Conservation (phyloP, 768 basidiomycete species). For the Calocera viscosa region DNA sequence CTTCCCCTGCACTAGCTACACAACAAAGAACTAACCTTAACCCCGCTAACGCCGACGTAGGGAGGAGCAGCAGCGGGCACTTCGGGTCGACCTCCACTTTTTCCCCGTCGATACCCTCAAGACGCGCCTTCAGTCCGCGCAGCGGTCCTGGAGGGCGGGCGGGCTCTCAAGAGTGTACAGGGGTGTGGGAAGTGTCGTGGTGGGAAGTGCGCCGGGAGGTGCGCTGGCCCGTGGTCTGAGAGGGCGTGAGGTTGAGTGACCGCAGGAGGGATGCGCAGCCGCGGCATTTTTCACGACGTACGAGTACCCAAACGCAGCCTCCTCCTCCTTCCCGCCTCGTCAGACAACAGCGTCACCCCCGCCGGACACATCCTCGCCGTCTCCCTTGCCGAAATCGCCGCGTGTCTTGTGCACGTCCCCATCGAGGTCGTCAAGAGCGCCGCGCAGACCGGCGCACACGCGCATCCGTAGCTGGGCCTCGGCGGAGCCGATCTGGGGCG, state of each 20-base stretch:
- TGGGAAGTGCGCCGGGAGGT: slow-evolving; percentile 99
- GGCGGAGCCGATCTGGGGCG: no score
- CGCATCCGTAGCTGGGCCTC: slow-evolving; percentile 19
- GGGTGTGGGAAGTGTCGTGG: slow-evolving; percentile 84
- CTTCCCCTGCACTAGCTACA: neutral
- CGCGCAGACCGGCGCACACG: slow-evolving; percentile 73
- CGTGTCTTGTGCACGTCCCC: slow-evolving; percentile 86
- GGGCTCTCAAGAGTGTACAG: slow-evolving; percentile 87
- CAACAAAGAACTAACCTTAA: no score
- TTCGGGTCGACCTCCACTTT: slow-evolving; percentile 85
- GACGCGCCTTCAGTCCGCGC: slow-evolving; percentile 79
- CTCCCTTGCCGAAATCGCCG: slow-evolving; percentile 48
- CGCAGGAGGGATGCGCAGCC: slow-evolving; percentile 38
- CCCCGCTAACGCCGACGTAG: slow-evolving; percentile 28
- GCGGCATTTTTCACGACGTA: slow-evolving; percentile 93
- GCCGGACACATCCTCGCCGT: slow-evolving; percentile 48
- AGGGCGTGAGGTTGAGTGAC: neutral
- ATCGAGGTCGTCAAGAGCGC: slow-evolving; percentile 95
- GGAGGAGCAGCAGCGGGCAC: slow-evolving; percentile 87
- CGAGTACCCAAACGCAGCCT: slow-evolving; percentile 65
- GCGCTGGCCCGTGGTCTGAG: slow-evolving; percentile 15
- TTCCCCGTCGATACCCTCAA: slow-evolving; percentile 96
- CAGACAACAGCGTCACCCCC: slow-evolving; percentile 31
- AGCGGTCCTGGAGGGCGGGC: slow-evolving; percentile 74
- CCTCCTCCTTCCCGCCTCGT: slow-evolving; percentile 47